A percentile compares a stretch with the other conserved stretches of the same genome.
phyloP scores from a whole-genome alignment of 768 basidiomycete genomes.

The Dioszegia crocea region DNA sequence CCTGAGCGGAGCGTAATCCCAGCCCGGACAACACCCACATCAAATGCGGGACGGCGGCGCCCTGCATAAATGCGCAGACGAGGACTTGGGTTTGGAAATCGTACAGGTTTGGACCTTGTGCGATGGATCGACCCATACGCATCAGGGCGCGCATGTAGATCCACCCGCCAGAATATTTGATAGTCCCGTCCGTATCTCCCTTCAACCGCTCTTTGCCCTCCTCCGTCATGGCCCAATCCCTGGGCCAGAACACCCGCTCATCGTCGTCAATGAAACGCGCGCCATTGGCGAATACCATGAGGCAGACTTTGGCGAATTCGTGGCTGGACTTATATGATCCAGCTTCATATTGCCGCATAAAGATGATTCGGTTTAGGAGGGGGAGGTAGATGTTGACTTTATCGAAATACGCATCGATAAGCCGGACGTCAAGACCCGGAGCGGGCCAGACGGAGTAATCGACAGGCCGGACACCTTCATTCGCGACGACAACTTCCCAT shows the following conservation, averaged over 20 bases:
- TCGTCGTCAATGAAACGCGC: slow-evolving; percentile 64
- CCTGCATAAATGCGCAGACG: slow-evolving; percentile 41
- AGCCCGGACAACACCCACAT: slow-evolving; percentile 63
- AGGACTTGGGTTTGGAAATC: slow-evolving; percentile 65
- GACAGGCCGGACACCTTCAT: slow-evolving; percentile 22
- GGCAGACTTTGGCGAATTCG: slow-evolving; percentile 56
- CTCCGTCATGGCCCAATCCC: slow-evolving; percentile 25
- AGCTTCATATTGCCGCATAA: slow-evolving; percentile 56
- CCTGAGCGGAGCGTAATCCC: slow-evolving; percentile 68
- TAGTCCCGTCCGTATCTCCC: slow-evolving; percentile 28
- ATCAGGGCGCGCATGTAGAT: slow-evolving; percentile 62
- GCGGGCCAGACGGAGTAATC: slow-evolving; percentile 59
- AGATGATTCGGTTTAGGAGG: slow-evolving; percentile 68
- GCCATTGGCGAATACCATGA: slow-evolving; percentile 69
- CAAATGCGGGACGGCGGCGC: slow-evolving; percentile 36
- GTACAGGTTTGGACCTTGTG: slow-evolving; percentile 60
- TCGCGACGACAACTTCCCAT: slow-evolving; percentile 50
- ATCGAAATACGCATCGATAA: slow-evolving; percentile 66
- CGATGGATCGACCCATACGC: slow-evolving; percentile 59
- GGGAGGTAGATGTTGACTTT: slow-evolving; percentile 61
- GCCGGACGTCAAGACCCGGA: slow-evolving; percentile 55
- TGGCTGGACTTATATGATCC: slow-evolving; percentile 57
- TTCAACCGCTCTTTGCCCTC: slow-evolving; percentile 33
- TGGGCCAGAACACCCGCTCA: slow-evolving; percentile 54
- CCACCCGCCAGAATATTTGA: slow-evolving; percentile 43